Evolutionary conservation across 192 early-diverging fungal species (phyloP).

Genomic region (Gorgonomyces haynaldii): DNA sequence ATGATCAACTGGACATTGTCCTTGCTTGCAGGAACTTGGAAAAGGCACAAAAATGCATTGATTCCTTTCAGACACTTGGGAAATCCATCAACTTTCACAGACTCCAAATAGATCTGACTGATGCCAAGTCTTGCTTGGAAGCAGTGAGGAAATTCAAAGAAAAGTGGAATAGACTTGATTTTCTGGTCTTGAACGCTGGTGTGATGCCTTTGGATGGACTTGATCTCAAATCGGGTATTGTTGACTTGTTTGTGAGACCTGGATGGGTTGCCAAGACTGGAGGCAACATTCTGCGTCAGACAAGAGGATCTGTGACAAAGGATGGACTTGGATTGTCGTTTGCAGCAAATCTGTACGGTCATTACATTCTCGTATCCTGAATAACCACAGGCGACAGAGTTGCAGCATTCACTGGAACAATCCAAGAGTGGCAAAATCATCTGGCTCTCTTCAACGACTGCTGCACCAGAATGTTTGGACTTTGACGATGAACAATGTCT

Average conservation of each 20-base stretch:
- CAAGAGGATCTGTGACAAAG: slow-evolving; percentile 15
- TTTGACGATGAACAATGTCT: slow-evolving; percentile 27
- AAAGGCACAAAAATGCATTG: neutral
- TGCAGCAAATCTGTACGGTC: slow-evolving; percentile 42
- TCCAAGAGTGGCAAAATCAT: slow-evolving; percentile 15
- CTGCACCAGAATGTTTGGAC: slow-evolving; percentile 21
- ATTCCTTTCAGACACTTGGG: neutral
- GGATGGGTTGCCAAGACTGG: slow-evolving; percentile 27
- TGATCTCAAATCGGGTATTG: slow-evolving; percentile 7
- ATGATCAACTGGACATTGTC: neutral
- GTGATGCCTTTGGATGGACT: slow-evolving; percentile 25
- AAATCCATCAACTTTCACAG: slow-evolving; percentile 11
- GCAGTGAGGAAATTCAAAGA: slow-evolving; percentile 20
- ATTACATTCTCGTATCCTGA: slow-evolving; percentile 27
- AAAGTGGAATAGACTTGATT: slow-evolving; percentile 22
- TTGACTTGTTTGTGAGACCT: slow-evolving; percentile 22
- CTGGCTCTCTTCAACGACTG: slow-evolving; percentile 35
- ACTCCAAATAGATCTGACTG: slow-evolving; percentile 21
- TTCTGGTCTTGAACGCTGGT: slow-evolving; percentile 38
- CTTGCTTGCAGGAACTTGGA: slow-evolving; percentile 1
- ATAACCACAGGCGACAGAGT: slow-evolving; percentile 12
- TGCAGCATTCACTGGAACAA: slow-evolving; percentile 1
- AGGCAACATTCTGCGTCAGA: slow-evolving; percentile 29
- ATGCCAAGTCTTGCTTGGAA: slow-evolving; percentile 16
- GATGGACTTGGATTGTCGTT: slow-evolving; percentile 35